Evolutionary conservation across 768 basidiomycete genomes (phyloP).

Genomic region (Kockovaella imperatae): DNA sequence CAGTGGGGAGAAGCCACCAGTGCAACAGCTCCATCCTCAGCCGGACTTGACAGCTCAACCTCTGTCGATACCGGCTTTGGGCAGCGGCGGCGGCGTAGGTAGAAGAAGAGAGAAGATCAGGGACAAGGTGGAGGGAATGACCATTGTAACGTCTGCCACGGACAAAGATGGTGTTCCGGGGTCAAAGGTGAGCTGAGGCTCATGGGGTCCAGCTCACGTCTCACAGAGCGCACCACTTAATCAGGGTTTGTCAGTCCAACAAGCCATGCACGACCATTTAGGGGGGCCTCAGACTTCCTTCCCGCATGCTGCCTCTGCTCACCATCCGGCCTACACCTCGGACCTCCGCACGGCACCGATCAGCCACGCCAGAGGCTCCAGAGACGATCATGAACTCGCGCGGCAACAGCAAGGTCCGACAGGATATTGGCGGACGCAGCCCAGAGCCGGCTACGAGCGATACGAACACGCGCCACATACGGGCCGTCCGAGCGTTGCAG

Average conservation of each 20-base stretch:
- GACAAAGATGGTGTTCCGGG: slow-evolving; percentile 28
- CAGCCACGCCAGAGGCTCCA: slow-evolving; percentile 13
- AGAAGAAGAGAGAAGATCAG: slow-evolving; percentile 32
- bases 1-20: not conserved
- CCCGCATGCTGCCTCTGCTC: slow-evolving; percentile 18
- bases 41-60: not conserved
- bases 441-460: not conserved
- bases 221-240: slow-evolving; percentile 32
- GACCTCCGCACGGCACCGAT: slow-evolving; percentile 31
- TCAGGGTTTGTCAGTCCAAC: slow-evolving; percentile 26
- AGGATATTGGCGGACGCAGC: slow-evolving; percentile 5
- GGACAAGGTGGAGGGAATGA: slow-evolving; percentile 37
- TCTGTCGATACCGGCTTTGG: not conserved
- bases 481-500: slow-evolving; percentile 1
- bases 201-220: not conserved
- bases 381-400: slow-evolving; percentile 24
- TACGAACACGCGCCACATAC: slow-evolving; percentile 6
- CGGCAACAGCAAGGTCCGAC: slow-evolving; percentile 28
- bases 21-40: too few relatives aligned
- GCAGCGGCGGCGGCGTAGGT: slow-evolving; percentile 20
- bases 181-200: slow-evolving; percentile 26
- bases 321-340: slow-evolving; percentile 16
- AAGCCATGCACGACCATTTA: slow-evolving; percentile 20
- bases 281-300: slow-evolving; percentile 28
- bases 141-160: slow-evolving; percentile 22